Base-by-base conservation (phyloP, 768 basidiomycete species). In the Podaxis sp. region DNA sequence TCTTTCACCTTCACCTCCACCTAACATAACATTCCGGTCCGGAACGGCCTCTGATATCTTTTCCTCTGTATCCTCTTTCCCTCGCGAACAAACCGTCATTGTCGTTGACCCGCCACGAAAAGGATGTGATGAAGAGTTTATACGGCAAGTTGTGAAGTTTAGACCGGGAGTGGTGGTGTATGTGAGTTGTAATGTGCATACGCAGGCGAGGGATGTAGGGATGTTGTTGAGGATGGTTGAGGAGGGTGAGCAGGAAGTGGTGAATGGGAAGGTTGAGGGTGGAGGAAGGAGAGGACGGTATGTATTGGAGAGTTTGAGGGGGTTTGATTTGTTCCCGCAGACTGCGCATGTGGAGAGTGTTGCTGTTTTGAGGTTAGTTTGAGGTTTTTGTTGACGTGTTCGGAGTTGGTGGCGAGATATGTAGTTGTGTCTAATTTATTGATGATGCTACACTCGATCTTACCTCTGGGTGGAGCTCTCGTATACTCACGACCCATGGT, bases 301-400 rank as follows among this genome's bases (percentile, higher is more conserved):
- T 74, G 78, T 82, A 63, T 66, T 99, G 67, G 91, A 95, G 75
- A 91, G 87, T 66, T 65, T 97, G 67, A 73, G 90, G 62, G 95
- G 94, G 37, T 93, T 97, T 65, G 96, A 98, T 77, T 70, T 99
- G 57, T 99, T 98, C 77, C 93, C 96, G 6, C 95, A 98, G 79
- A 96, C 94, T 25, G 90, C 91, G 11, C 95, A 98, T 78, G 93
- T 96, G 7, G 94, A 98, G 74, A 84, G 83, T 58, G 86, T 93
- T 11, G 88, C 88, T 5, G 80, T 91, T 28, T 74, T 92, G 66
- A 77, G 84, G 63, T 73, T 87, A 47, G 74, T 64, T 55, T 64
- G 40, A 54, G 23, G n/a, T 18, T 23, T 23, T 18, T 9, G 47
- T 7, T 44, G 42, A 9, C 32, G 3, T 18, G 40, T 42, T 42